phyloP scores from a whole-genome alignment of 306 rosid genomes.

The Quercus mongolica region DNA sequence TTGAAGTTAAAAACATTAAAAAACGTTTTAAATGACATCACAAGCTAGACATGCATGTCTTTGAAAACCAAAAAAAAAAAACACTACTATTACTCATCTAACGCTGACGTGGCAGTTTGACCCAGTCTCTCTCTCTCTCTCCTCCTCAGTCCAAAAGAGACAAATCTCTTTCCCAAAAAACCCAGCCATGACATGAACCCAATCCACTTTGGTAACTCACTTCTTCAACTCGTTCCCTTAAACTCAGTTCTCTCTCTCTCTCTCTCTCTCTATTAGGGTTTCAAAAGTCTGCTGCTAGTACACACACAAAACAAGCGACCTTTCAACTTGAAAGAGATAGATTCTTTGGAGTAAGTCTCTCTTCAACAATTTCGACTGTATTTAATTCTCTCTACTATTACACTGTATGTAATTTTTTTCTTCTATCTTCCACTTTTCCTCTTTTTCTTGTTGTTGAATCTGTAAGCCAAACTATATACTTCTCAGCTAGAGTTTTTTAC shows the following conservation, averaged over 20 bases:
- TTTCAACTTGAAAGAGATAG: constrained; percentile 1
- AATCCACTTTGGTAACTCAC: constrained; percentile 9
- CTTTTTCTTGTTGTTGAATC: constrained; percentile 11
- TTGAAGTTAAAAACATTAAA: no score
- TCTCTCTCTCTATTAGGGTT: background rate
- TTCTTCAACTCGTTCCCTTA: constrained; percentile 32
- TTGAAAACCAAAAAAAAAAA: background rate
- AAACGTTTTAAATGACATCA: background rate
- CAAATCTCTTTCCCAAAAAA: background rate
- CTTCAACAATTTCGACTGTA: constrained; percentile 25
- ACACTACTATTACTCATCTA: background rate
- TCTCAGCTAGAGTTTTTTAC: constrained; percentile 22
- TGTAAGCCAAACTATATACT: constrained; percentile 14
- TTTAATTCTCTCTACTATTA: background rate
- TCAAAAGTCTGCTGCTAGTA: constrained; percentile 7
- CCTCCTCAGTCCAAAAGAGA: background rate
- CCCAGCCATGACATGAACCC: constrained; percentile 1
- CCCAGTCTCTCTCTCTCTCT: constrained; percentile 25
- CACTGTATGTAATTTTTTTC: no score
- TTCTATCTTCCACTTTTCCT: background rate
- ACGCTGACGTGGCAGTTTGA: constrained; percentile 53
- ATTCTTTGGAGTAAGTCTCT: constrained; percentile 32
- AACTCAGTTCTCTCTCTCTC: background rate
- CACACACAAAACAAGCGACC: constrained; percentile 1
- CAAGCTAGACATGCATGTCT: constrained; percentile 33